A percentile compares a stretch with the other conserved stretches of the same genome.
Conservation (phyloP, 2,329 filamentous ascomycete genomes). For the Pezicula carpinea region DNA sequence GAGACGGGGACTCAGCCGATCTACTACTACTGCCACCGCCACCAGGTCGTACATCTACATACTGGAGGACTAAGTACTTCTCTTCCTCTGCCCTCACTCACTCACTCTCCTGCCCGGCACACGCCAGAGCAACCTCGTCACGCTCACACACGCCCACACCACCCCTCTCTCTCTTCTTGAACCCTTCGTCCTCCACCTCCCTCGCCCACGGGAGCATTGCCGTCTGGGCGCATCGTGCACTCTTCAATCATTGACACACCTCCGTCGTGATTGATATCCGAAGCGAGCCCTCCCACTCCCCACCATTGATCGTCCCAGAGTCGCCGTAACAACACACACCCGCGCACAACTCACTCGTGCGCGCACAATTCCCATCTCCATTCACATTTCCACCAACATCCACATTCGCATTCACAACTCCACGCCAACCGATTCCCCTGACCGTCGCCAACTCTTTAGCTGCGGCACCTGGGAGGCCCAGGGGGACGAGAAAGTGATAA, state of each 20-base stretch:
- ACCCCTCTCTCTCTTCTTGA: too few relatives aligned
- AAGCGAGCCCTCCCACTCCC: too few relatives aligned
- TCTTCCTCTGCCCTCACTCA: not conserved
- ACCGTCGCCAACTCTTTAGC: not conserved
- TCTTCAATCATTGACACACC: too few relatives aligned
- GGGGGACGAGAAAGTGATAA: not conserved
- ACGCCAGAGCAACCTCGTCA: not conserved
- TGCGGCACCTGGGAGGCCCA: not conserved
- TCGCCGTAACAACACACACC: too few relatives aligned
- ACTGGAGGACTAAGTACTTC: too few relatives aligned
- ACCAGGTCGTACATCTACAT: too few relatives aligned
- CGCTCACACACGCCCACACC: too few relatives aligned
- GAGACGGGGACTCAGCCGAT: too few relatives aligned
- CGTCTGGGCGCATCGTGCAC: conserved; percentile 5
- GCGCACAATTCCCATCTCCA: not conserved
- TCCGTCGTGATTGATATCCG: too few relatives aligned
- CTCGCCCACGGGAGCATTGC: conserved; percentile 45
- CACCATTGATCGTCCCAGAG: too few relatives aligned
- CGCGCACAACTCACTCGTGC: not conserved
- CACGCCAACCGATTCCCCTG: not conserved
- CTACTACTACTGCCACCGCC: too few relatives aligned
- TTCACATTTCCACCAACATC: not conserved
- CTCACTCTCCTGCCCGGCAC: not conserved
- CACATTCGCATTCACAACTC: not conserved
- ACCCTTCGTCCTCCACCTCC: too few relatives aligned